Conservation (phyloP, 1,284 basidiomycete genomes). For the Moesziomyces sp. region DNA sequence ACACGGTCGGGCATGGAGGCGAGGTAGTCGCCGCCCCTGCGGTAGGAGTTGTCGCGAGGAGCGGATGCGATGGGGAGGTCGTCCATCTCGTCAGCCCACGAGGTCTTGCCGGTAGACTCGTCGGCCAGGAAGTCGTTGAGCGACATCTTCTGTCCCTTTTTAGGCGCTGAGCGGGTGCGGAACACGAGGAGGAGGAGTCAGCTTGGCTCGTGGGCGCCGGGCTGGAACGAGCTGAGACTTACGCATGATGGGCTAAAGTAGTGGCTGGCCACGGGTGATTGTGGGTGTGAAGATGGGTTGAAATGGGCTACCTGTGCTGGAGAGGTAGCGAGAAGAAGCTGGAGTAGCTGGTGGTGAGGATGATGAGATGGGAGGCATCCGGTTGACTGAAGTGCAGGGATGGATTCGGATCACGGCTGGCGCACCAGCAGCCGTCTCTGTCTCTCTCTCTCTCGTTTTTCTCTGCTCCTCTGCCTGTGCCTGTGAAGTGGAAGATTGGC, state of each 20-base stretch:
- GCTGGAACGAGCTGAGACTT: constrained; percentile 2
- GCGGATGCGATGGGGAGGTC: constrained; percentile 62
- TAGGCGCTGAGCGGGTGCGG: constrained; percentile 50
- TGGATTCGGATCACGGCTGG: no score
- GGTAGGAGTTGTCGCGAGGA: constrained; percentile 44
- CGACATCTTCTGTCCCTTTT: constrained; percentile 61
- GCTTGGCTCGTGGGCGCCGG: background rate
- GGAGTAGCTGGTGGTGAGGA: no score
- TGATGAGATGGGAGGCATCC: no score
- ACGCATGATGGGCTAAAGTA: constrained; percentile 37
- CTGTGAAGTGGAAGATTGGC: no score
- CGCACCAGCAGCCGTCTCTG: no score
- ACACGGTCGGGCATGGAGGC: constrained; percentile 55
- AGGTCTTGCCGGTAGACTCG: constrained; percentile 61
- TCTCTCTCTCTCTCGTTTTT: no score
- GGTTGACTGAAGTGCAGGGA: no score
- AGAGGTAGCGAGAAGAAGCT: constrained; percentile 6
- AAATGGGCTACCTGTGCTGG: constrained; percentile 1
- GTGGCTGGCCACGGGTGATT: no score
- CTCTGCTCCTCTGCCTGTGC: no score
- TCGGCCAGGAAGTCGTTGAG: constrained; percentile 66
- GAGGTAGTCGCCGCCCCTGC: constrained; percentile 53
- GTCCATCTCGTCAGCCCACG: constrained; percentile 67
- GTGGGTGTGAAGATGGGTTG: no score
- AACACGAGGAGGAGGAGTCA: background rate